Base-by-base conservation (phyloP, 306 rosid genomes). In the Corylus americana region DNA sequence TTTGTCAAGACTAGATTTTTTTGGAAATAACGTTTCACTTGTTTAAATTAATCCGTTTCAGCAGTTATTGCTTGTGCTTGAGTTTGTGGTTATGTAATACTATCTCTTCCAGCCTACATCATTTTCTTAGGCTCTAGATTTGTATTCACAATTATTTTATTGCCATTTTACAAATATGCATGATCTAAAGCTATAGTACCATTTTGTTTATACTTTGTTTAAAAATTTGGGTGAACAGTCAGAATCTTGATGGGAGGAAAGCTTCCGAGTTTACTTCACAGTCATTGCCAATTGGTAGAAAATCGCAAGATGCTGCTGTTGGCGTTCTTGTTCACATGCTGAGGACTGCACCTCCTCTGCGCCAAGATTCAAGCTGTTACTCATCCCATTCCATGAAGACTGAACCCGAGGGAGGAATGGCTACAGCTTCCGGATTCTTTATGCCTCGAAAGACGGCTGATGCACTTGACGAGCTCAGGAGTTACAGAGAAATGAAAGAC, bases 241-340 rank as follows among this genome's bases (percentile, higher is more conserved):
- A 78, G 55, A 87, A 75, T 80, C 78, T 39, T 2, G 84, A 78
- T 31, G 86, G 90, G 61, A 90, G 51, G 80, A 79, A 66, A 66
- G 69, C 80, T 47, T 74, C 82, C 0, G 96, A 89, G 31, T 55
- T 68, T 51, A 50, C 80, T 81, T 88, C 91, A 74, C 59, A 79
- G 50, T 83, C 91, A 62, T 25, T 76, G 67, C 81, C 80, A 70
- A 58, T 79, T 20, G 88, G 85, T 10, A 90, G 69, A 63, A 92
- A 89, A 86, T 92, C 98, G 27, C 94, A 90, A 55, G 97, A 91
- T 66, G 97, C 98, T 78, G 97, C 93, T 74, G 95, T 94, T 70
- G 97, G 97, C 9, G 97, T 72, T 11, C 95, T 94, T 58, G 98
- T 92, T 50, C 86, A n/a, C 54, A 88, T 94, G 97, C 83, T 94